Conservation (phyloP, 192 early-diverging fungal genomes). For the Mortierella hygrophila region DNA sequence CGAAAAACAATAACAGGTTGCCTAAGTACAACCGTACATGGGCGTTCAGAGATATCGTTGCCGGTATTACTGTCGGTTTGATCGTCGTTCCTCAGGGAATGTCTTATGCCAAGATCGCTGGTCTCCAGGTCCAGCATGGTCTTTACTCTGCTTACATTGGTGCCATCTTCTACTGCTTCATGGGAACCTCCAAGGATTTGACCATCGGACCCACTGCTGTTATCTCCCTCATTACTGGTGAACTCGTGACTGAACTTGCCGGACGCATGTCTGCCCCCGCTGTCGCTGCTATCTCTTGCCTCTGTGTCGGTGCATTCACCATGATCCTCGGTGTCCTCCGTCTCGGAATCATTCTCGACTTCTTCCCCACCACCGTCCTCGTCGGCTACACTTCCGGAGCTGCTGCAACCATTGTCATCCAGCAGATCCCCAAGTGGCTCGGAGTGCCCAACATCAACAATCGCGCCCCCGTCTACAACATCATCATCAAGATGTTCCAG, state of each 20-base stretch:
- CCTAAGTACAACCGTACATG: slow-evolving; percentile 59
- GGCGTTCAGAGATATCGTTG: slow-evolving; percentile 69
- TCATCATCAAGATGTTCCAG: slow-evolving; percentile 81
- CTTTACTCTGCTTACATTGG: slow-evolving; percentile 81
- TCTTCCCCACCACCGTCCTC: slow-evolving; percentile 86
- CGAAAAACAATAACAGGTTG: slow-evolving; percentile 23
- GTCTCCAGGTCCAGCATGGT: slow-evolving; percentile 76
- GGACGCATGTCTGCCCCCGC: slow-evolving; percentile 68
- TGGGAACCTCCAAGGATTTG: slow-evolving; percentile 82
- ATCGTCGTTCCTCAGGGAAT: slow-evolving; percentile 81
- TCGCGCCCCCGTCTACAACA: slow-evolving; percentile 71
- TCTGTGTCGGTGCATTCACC: slow-evolving; percentile 72
- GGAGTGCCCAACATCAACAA: slow-evolving; percentile 84
- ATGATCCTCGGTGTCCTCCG: slow-evolving; percentile 82
- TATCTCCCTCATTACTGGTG: slow-evolving; percentile 80
- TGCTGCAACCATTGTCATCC: slow-evolving; percentile 83
- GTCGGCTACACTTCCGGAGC: slow-evolving; percentile 91
- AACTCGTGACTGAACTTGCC: slow-evolving; percentile 64
- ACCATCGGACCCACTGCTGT: slow-evolving; percentile 86
- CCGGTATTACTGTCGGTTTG: slow-evolving; percentile 83
- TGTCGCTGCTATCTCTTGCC: slow-evolving; percentile 74
- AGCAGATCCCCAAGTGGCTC: slow-evolving; percentile 84
- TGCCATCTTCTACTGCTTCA: slow-evolving; percentile 73
- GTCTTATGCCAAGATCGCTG: slow-evolving; percentile 80
- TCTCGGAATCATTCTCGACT: slow-evolving; percentile 89